Base-by-base conservation (phyloP, 306 rosid genomes). In the Acacia acuminata region DNA sequence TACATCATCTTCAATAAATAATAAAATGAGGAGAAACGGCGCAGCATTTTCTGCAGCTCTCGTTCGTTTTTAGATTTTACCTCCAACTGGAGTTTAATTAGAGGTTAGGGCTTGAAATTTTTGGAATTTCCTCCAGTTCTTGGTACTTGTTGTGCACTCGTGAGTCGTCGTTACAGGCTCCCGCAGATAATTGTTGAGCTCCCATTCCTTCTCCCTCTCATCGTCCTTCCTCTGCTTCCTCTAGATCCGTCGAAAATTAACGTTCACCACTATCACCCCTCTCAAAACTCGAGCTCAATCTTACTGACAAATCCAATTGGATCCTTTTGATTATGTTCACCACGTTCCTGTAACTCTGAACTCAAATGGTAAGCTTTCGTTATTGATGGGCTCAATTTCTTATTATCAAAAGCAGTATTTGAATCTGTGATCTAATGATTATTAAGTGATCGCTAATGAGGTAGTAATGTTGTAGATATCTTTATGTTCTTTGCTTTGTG, bases 371-470 rank as follows among this genome's bases (percentile, higher is more conserved):
- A 44, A 60, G 22, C 66, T 82, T 77, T 56, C 44, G 2, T 75
- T 55, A 17, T n/a, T 73, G 17, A 51, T 17, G 61, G 32, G 44
- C 44, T 73, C 45, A 30, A 9, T 16, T 66, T 53, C 38, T 25
- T 13, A 43, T 56, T 43, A 34, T 38, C 38, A 63, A 51, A 50
- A 8, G 1, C 47, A 1, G 15, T 36, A 64, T 65, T 24, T 34
- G 27, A 42, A 40, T 70, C 19, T 70, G 63, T 44, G 44, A 76
- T 76, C 48, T 55, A 76, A 45, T 53, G n/a, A n/a, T 69, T 25
- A 51, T 36, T 73, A 55, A 44, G 71, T 56, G 20, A 34, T 61
- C 38, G 32, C 66, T 44, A 19, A 65, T 75, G 15, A 27, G 53
- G 38, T n/a, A 48, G 27, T 12, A 12, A 32, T 79, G 30, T 79